phyloP scores from a whole-genome alignment of 2,329 filamentous ascomycete species.

The Aspergillus sp. region DNA sequence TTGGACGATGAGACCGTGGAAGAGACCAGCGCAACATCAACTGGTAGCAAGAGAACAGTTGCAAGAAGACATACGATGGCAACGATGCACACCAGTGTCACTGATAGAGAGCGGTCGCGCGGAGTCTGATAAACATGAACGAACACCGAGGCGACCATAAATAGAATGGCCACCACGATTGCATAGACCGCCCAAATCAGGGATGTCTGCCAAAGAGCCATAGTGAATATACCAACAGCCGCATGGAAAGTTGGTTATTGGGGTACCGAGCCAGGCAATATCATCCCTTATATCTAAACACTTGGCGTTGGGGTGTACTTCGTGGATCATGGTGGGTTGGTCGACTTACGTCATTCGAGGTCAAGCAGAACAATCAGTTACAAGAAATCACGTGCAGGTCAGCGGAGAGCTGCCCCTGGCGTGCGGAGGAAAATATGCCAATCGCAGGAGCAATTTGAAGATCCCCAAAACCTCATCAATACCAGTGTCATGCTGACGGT shows the following conservation, averaged over 20 bases:
- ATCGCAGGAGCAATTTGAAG: background rate
- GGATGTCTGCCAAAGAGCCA: constrained; percentile 77
- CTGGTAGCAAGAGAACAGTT: constrained; percentile 86
- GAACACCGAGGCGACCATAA: constrained; percentile 77
- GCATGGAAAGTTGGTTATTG: constrained; percentile 10
- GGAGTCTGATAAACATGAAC: constrained; percentile 90
- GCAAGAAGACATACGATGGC: constrained; percentile 85
- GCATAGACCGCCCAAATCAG: constrained; percentile 96
- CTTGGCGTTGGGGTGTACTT: no score
- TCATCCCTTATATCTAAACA: background rate
- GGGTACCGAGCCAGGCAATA: background rate
- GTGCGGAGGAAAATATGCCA: constrained; percentile 7
- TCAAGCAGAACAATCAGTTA: background rate
- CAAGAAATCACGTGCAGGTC: constrained; percentile 16
- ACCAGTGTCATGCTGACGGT: background rate
- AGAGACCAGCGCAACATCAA: constrained; percentile 92
- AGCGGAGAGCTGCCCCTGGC: constrained; percentile 1
- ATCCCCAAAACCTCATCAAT: background rate
- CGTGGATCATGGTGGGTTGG: background rate
- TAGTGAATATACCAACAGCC: constrained; percentile 31
- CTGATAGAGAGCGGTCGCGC: constrained; percentile 76
- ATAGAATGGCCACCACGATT: constrained; percentile 72
- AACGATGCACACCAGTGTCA: constrained; percentile 82
- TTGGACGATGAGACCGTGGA: constrained; percentile 74
- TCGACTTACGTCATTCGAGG: constrained; percentile 21